Percentiles rank a stretch among this genome's conserved stretches.
These are phyloP conservation scores for Suhomyces chickasaworum DNA, from an alignment of 1,139 yeast species.

Conservation along the genomic window DNA sequence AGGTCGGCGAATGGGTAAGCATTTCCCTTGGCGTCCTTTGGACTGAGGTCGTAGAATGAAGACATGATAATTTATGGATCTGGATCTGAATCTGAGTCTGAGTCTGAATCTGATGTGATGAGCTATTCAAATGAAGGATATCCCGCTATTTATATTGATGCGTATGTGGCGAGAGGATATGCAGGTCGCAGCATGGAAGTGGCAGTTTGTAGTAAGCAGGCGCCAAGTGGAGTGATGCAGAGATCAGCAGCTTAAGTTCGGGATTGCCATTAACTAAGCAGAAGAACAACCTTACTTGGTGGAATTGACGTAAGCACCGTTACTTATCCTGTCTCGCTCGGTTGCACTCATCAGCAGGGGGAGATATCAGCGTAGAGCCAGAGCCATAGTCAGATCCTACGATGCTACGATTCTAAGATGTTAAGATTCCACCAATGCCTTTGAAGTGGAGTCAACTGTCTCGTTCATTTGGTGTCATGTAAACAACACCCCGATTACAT, in stretches of 20 bases:
- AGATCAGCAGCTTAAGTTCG: neutral
- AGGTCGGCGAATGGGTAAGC: slow-evolving; percentile 58
- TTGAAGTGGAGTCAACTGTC: no score
- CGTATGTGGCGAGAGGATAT: neutral
- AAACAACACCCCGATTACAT: neutral
- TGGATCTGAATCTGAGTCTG: neutral
- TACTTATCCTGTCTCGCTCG: no score
- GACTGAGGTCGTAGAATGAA: slow-evolving; percentile 43
- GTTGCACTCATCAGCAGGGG: no score
- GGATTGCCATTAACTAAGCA: no score
- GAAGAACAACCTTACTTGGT: no score
- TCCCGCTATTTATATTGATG: slow-evolving; percentile 1
- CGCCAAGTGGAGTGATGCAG: neutral
- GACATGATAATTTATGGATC: slow-evolving; percentile 28
- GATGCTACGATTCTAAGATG: no score
- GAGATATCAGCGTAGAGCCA: no score
- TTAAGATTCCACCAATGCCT: no score
- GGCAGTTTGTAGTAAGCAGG: neutral
- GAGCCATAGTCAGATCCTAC: no score
- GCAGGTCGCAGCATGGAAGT: neutral
- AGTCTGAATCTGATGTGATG: neutral
- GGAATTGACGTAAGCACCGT: no score
- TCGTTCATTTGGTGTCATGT: neutral
- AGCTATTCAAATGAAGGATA: neutral
- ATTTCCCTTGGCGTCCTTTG: slow-evolving; percentile 36